Conservation (phyloP, 2,329 filamentous ascomycete species). For the Thielaviopsis punctulata region DNA sequence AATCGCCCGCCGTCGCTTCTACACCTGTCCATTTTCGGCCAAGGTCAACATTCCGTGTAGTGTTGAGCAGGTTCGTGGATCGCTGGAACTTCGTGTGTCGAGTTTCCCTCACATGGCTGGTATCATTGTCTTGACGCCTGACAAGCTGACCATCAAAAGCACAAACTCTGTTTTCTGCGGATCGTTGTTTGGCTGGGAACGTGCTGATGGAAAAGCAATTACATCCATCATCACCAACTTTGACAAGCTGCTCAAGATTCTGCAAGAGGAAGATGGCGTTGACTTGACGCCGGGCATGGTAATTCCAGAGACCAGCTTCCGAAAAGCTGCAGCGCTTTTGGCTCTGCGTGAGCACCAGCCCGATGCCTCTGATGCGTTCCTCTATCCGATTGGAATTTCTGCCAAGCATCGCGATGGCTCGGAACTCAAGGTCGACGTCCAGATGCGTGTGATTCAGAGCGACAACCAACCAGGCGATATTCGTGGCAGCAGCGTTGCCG, state of each 20-base stretch:
- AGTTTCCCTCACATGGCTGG: constrained; percentile 96
- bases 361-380: constrained; percentile 62
- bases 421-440: constrained; percentile 83
- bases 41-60: constrained; percentile 71
- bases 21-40: constrained; percentile 65
- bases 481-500: constrained; percentile 42
- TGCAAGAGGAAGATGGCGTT: constrained; percentile 76
- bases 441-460: constrained; percentile 90
- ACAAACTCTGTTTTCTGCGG: constrained; percentile 91
- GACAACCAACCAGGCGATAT: constrained; percentile 48
- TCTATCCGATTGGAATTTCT: constrained; percentile 67
- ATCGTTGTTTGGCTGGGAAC: constrained; percentile 76
- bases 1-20: constrained; percentile 56
- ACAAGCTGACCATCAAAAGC: constrained; percentile 64
- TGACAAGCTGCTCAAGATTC: constrained; percentile 60
- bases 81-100: constrained; percentile 64
- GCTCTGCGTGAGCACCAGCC: constrained; percentile 67
- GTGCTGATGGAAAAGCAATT: constrained; percentile 64
- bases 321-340: constrained; percentile 69
- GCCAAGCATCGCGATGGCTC: constrained; percentile 82
- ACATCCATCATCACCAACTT: constrained; percentile 73
- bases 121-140: constrained; percentile 79
- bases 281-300: constrained; percentile 84
- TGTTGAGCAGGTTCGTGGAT: constrained; percentile 53
- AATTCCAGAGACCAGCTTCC: constrained; percentile 88